These are phyloP conservation scores for Salvia miltiorrhiza DNA, from an alignment of 257 asterid species.

Conservation along the genomic window DNA sequence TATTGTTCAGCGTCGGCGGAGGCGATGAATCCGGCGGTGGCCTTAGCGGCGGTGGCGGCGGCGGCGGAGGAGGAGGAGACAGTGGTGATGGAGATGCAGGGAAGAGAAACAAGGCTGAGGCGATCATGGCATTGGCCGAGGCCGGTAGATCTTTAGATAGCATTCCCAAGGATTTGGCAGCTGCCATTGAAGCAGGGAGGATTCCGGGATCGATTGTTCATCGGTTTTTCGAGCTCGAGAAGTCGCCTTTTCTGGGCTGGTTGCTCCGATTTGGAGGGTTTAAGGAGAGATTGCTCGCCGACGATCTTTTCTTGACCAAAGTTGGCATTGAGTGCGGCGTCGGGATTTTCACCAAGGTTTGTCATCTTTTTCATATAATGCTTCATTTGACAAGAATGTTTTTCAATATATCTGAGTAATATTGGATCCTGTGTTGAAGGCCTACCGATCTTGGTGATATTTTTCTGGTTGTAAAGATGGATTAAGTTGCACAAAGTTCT, in stretches of 20 bases:
- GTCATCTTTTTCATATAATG: neutral
- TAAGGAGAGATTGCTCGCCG: slow-evolving; percentile 87
- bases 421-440: neutral
- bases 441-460: neutral
- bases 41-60: slow-evolving; percentile 24
- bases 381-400: neutral
- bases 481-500: no score
- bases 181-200: slow-evolving; percentile 73
- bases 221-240: slow-evolving; percentile 73
- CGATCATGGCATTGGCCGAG: slow-evolving; percentile 75
- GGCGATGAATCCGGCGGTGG: slow-evolving; percentile 30
- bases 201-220: slow-evolving; percentile 64
- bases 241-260: slow-evolving; percentile 64
- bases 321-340: slow-evolving; percentile 98
- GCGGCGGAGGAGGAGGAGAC: slow-evolving; percentile 26
- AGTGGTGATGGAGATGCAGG: slow-evolving; percentile 59
- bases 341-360: slow-evolving; percentile 88
- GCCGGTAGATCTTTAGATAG: slow-evolving; percentile 72
- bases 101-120: slow-evolving; percentile 64
- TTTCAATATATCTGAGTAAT: neutral
- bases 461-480: neutral
- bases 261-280: slow-evolving; percentile 77
- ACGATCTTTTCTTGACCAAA: slow-evolving; percentile 94
- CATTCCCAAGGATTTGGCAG: slow-evolving; percentile 81
- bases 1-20: slow-evolving; percentile 37